These are phyloP conservation scores for Rhizomucor miehei DNA, from an alignment of 371 early-diverging fungal species.

Conservation along the genomic window DNA sequence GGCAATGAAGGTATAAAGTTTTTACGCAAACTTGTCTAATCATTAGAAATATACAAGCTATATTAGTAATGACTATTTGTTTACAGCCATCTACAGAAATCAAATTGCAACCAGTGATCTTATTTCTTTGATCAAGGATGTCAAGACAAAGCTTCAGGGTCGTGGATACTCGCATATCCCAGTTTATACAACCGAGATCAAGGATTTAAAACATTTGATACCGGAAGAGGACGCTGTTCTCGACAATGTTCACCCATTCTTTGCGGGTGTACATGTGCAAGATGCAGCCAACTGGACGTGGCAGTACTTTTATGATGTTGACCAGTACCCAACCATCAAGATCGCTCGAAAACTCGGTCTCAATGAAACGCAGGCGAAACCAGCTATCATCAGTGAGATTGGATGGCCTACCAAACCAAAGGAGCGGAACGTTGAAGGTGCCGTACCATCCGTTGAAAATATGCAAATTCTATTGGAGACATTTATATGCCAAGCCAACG, in stretches of 20 bases:
- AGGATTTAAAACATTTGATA: slow-evolving; percentile 42
- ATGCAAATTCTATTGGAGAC: slow-evolving; percentile 47
- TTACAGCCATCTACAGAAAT: slow-evolving; percentile 48
- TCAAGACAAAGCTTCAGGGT: slow-evolving; percentile 31
- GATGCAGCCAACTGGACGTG: slow-evolving; percentile 54
- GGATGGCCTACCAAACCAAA: slow-evolving; percentile 62
- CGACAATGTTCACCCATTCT: slow-evolving; percentile 68
- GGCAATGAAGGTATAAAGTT: slow-evolving; percentile 40
- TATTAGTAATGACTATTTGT: not conserved
- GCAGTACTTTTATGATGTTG: slow-evolving; percentile 38
- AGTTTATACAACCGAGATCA: slow-evolving; percentile 57
- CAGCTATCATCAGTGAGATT: slow-evolving; percentile 59
- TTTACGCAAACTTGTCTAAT: not conserved
- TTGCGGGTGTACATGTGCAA: slow-evolving; percentile 51
- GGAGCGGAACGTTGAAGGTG: slow-evolving; percentile 23
- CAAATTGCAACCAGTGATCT: slow-evolving; percentile 35
- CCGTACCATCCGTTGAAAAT: slow-evolving; percentile 54
- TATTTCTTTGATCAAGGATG: slow-evolving; percentile 29
- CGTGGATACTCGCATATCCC: slow-evolving; percentile 43
- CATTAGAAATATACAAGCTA: no score
- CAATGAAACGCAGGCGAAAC: slow-evolving; percentile 25
- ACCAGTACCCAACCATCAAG: slow-evolving; percentile 18
- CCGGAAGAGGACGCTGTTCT: slow-evolving; percentile 51
- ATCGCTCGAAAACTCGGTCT: slow-evolving; percentile 6
- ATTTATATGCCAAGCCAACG: slow-evolving; percentile 57